Evolutionary conservation across 2,329 filamentous ascomycete species (phyloP), one percentile per base, ranked within the genome.

Genomic region (Venturiaceae sp.): DNA sequence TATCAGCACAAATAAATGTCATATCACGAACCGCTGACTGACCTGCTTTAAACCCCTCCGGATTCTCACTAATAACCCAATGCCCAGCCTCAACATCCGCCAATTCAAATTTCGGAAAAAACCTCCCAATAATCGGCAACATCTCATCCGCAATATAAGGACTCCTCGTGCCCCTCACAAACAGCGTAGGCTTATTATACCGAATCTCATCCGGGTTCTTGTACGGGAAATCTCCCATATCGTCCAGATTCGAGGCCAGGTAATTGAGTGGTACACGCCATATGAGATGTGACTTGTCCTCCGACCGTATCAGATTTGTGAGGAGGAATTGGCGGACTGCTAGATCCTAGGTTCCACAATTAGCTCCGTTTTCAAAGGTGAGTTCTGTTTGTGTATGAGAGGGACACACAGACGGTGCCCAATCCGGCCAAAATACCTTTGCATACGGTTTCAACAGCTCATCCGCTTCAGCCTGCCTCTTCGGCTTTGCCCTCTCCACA

Each of bases 151-250:
- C 82, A 3, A 95, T 83, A 70, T 95, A 95, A 64, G 80, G 82
- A 72, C 88, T 92, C 71, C 79, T 77, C 0, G 86, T 91, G 19
- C 90, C 90, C 57, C 90, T 64, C 6, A 97, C 80, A 64, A 97
- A 90, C 23, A 97, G 77, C 14, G 90, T 86, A 0, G 85, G 88
- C 62, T 90, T 91, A 64, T 83, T 79, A 67, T 89, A 97, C 28
- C 85, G 79, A 34, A 77, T 74, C 62, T 80, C 72, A n/a, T 82
- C 79, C 0, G 91, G 85, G 65, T 90, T 79, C 63, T 82, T 86
- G 75, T 86, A 96, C 0, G 94, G 92, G 67, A 99, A 99, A 65
- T 95, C 90, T 1, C 88, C 90, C 75, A 97, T 83, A 63, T 88
- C 78, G 64, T 84, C 81, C 41, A 99, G 76, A 0, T 84, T 79